Evolutionary conservation across 177 flowering plant genomes (phyloP).

Genomic region (Telopea speciosissima): DNA sequence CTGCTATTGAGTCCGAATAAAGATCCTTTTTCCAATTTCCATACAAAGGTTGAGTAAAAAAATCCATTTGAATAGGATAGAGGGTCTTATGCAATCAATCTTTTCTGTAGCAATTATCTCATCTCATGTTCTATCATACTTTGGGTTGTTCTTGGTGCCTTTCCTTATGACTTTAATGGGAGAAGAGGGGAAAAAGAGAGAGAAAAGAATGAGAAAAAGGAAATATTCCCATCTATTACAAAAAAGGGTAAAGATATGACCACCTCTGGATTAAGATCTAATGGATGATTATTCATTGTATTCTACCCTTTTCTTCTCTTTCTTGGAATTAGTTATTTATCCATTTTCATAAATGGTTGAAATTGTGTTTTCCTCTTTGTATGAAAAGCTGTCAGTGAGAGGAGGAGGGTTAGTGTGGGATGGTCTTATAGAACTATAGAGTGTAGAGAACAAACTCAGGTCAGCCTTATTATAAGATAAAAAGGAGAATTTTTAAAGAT

Average conservation of each 20-base stretch:
- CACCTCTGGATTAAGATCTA: neutral
- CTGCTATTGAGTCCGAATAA: no score
- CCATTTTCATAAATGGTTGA: neutral
- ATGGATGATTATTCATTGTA: neutral
- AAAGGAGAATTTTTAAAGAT: slow-evolving; percentile 6
- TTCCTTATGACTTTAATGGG: neutral
- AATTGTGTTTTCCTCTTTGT: neutral
- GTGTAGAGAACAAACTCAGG: slow-evolving; percentile 14
- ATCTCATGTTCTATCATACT: no score
- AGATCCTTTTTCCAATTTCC: no score
- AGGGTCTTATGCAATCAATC: no score
- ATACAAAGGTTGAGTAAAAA: no score
- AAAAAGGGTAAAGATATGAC: neutral
- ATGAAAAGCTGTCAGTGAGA: slow-evolving; percentile 9
- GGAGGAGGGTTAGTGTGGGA: neutral
- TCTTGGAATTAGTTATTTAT: neutral
- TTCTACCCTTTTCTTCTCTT: neutral
- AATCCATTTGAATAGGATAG: no score
- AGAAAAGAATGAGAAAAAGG: neutral
- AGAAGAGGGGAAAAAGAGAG: no score
- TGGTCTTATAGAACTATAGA: neutral
- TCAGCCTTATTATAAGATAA: slow-evolving; percentile 21
- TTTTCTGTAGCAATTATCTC: no score
- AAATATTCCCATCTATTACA: neutral
- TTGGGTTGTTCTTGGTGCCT: neutral